phyloP scores from a whole-genome alignment of 306 rosid species.

The Ziziphus jujuba region DNA sequence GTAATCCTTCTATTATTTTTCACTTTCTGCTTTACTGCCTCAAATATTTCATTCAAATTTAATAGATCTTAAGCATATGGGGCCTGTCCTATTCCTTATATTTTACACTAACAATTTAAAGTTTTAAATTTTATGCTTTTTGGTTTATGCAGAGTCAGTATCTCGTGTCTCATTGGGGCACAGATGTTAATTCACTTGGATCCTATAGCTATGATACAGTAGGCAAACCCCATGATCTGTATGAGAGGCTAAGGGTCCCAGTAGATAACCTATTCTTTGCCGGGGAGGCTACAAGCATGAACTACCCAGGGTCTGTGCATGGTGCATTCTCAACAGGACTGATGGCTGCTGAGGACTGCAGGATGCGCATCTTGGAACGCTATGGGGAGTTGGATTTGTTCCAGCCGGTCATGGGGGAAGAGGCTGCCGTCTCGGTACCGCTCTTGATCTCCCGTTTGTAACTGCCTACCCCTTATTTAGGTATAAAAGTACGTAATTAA shows the following conservation, averaged over 20 bases:
- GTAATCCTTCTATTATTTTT: slow-evolving; percentile 36
- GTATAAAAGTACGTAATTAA: neutral
- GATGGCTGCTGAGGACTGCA: slow-evolving; percentile 98
- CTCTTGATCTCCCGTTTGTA: slow-evolving; percentile 86
- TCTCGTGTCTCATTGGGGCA: slow-evolving; percentile 96
- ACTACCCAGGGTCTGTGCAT: slow-evolving; percentile 88
- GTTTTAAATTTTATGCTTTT: neutral
- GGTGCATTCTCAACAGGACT: slow-evolving; percentile 88
- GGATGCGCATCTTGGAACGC: slow-evolving; percentile 95
- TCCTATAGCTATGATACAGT: slow-evolving; percentile 90
- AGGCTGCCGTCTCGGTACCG: slow-evolving; percentile 57
- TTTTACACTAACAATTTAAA: neutral
- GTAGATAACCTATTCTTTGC: slow-evolving; percentile 96
- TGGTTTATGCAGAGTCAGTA: slow-evolving; percentile 65
- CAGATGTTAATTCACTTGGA: slow-evolving; percentile 78
- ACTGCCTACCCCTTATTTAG: slow-evolving; percentile 4
- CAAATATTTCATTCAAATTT: neutral
- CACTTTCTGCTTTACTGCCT: neutral
- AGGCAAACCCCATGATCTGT: slow-evolving; percentile 87
- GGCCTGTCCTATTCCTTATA: neutral
- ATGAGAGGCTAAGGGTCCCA: slow-evolving; percentile 88
- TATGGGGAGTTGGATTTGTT: slow-evolving; percentile 85
- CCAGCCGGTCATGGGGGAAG: slow-evolving; percentile 83
- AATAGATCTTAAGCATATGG: neutral
- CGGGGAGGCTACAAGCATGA: slow-evolving; percentile 87